Evolutionary conservation across 176 grass and related monocot species (phyloP).

Genomic region (Elaeis guineensis): DNA sequence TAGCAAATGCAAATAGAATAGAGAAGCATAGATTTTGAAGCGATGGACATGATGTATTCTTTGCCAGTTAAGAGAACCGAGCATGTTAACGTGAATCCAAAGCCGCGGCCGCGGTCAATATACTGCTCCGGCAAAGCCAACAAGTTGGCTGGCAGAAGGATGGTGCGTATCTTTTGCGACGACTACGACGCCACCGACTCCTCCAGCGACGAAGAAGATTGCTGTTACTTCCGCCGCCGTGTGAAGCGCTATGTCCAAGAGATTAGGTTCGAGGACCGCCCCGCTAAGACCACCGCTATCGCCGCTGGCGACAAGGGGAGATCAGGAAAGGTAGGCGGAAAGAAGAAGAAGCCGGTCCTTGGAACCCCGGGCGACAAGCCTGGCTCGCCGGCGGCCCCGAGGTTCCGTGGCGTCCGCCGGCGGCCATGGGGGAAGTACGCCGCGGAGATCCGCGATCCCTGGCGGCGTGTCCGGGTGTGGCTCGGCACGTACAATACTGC

Average conservation of each 20-base stretch:
- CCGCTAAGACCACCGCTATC: background rate
- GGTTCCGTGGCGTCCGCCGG: slow-evolving; percentile 30
- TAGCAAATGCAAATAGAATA: too few relatives aligned
- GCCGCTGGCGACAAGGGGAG: background rate
- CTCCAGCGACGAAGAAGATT: slow-evolving; percentile 23
- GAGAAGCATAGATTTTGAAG: background rate
- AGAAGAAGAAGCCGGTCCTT: slow-evolving; percentile 30
- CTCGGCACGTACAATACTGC: slow-evolving; percentile 7
- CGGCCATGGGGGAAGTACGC: slow-evolving; percentile 46
- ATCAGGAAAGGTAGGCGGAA: background rate
- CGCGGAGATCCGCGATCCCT: slow-evolving; percentile 38
- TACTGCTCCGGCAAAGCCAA: background rate
- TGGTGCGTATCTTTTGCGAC: slow-evolving; percentile 19
- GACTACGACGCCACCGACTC: slow-evolving; percentile 44
- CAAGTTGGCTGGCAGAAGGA: background rate
- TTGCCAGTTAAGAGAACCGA: slow-evolving; percentile 53
- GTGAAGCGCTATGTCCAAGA: slow-evolving; percentile 84
- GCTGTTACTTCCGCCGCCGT: slow-evolving; percentile 8
- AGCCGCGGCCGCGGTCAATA: background rate
- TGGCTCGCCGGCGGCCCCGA: background rate
- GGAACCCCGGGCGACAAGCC: background rate
- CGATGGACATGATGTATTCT: slow-evolving; percentile 11
- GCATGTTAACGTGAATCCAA: slow-evolving; percentile 58
- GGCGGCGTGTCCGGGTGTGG: slow-evolving; percentile 1
- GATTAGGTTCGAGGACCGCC: slow-evolving; percentile 40